phyloP scores from a whole-genome alignment of 768 basidiomycete species.

The Serendipita sp. region DNA sequence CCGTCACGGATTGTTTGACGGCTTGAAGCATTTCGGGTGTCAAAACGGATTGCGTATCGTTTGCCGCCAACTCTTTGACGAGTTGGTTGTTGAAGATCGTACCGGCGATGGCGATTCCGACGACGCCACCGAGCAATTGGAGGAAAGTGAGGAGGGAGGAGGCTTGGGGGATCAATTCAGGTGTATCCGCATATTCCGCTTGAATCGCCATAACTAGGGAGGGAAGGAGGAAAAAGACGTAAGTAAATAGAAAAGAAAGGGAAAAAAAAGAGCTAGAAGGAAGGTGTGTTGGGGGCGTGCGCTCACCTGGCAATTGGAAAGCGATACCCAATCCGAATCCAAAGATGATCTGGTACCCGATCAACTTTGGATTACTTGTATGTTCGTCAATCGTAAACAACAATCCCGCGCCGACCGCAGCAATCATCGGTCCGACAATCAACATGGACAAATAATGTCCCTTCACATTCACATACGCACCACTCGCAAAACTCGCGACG shows the following conservation, averaged over 20 bases:
- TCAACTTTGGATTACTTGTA: constrained; percentile 15
- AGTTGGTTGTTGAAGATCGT: constrained; percentile 17
- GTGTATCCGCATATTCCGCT: constrained; percentile 19
- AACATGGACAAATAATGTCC: constrained; percentile 25
- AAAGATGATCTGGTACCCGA: constrained; percentile 22
- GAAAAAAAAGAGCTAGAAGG: neutral
- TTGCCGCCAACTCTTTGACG: constrained; percentile 15
- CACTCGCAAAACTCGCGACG: constrained; percentile 14
- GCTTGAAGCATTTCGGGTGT: constrained; percentile 10
- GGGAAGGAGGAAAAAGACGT: neutral
- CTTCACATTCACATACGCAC: constrained; percentile 16
- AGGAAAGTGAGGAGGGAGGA: constrained; percentile 21
- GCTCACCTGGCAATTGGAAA: constrained; percentile 4
- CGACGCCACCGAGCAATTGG: constrained; percentile 16
- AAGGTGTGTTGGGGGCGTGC: too few relatives aligned
- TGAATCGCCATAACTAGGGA: constrained; percentile 25
- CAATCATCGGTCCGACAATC: constrained; percentile 19
- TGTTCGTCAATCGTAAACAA: constrained; percentile 20
- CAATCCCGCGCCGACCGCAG: constrained; percentile 21
- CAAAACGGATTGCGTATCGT: constrained; percentile 12
- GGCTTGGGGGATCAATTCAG: constrained; percentile 20
- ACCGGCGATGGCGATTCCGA: constrained; percentile 14
- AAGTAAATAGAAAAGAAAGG: constrained; percentile 14
- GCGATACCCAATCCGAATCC: constrained; percentile 20
- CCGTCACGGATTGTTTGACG: constrained; percentile 16